Percentiles rank a stretch among this genome's conserved stretches.
phyloP scores from a whole-genome alignment of 495 filamentous ascomycete species.

The Trichodelitschia bisporula region DNA sequence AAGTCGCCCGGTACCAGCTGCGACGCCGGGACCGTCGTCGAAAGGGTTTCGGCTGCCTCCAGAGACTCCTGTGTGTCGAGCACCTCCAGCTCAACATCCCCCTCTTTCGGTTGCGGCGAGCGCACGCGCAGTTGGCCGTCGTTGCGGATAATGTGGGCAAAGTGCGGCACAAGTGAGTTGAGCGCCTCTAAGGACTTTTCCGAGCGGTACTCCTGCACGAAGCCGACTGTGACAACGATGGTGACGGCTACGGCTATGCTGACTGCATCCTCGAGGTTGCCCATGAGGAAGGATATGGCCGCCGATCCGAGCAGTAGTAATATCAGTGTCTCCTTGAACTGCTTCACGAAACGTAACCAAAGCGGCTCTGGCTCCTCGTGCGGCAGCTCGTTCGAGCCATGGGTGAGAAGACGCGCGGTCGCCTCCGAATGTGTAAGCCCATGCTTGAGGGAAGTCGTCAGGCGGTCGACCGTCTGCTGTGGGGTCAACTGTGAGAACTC shows the following conservation, averaged over 20 bases:
- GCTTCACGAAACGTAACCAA: slow-evolving; percentile 84
- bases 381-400: slow-evolving; percentile 87
- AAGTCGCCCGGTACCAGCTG: slow-evolving; percentile 82
- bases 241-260: slow-evolving; percentile 89
- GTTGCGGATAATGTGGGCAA: slow-evolving; percentile 69
- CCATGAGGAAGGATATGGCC: slow-evolving; percentile 69
- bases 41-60: slow-evolving; percentile 39
- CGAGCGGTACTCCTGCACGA: slow-evolving; percentile 91
- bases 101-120: slow-evolving; percentile 3
- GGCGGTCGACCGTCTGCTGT: slow-evolving; percentile 49
- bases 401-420: slow-evolving; percentile 43
- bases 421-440: slow-evolving; percentile 67
- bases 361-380: slow-evolving; percentile 82
- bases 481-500: slow-evolving; percentile 38
- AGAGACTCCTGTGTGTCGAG: slow-evolving; percentile 14
- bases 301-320: slow-evolving; percentile 82
- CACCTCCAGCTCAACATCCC: slow-evolving; percentile 9
- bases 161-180: slow-evolving; percentile 79
- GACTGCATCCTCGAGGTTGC: slow-evolving; percentile 85
- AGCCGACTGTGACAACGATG: slow-evolving; percentile 89
- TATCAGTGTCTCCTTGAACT: slow-evolving; percentile 82
- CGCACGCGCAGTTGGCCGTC: slow-evolving; percentile 15
- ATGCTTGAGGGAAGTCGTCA: slow-evolving; percentile 59
- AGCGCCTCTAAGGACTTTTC: slow-evolving; percentile 94
- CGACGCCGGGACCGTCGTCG: slow-evolving; percentile 58